Base-by-base conservation (phyloP, 129 eudicot species). In the Ambrosia trifida region DNA sequence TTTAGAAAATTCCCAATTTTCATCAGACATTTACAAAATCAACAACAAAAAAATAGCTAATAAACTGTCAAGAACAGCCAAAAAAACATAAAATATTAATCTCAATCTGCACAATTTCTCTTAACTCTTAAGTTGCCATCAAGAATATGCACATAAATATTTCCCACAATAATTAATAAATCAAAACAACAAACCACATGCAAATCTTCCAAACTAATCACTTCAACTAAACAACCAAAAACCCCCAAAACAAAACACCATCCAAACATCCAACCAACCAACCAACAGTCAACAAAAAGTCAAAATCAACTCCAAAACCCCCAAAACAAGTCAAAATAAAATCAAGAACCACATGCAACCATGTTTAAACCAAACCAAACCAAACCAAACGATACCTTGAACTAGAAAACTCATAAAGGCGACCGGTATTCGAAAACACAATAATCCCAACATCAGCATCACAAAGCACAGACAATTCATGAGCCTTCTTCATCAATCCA, bases 371-470 rank as follows among this genome's bases (percentile, higher is more conserved):
- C 28, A 24, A 24, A 24, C 28, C 28, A 24, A 24, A 24, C 28
- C 28, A 24, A 24, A 24, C 28, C 6, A 8, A 46, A 8, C 4
- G 41, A 70, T 63, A 58, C 68, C 69, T 51, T 20, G 75, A 49
- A 79, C 89, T 91, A 11, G 87, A 65, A 63, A 76, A 91, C 58
- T 91, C 94, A 68, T 80, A 86, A 0, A 91, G 83, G 62, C 86
- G 88, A 33, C 97, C 97, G 5, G 91, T 88, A 24, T 73, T 86
- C 4, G 97, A 91, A 41, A 86, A 91, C 4, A 91, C 78, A 43
- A 91, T 86, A 35, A 91, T 87, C 35, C 86, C 96, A 70, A 88
- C 85, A 40, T 91, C 86, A 49, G 98, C 89, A 72, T 88, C 98
- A 68, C 98, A 91, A 0, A 91, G 79, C 59, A 91, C 79, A 1